Conservation (phyloP, 2,329 filamentous ascomycete species). For the Arthroderma uncinatum region DNA sequence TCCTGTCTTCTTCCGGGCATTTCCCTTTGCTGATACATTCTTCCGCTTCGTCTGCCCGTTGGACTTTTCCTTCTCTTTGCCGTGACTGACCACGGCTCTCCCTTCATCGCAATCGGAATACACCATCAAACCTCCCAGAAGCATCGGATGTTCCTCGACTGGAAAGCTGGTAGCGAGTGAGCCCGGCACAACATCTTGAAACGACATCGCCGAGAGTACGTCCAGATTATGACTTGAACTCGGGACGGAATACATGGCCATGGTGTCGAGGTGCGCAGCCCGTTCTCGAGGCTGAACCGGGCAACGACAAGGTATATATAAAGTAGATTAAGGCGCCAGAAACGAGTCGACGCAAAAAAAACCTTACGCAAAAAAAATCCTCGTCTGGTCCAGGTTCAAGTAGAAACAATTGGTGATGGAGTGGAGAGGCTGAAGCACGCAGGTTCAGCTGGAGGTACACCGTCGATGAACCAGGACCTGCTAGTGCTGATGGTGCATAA, state of each 20-base stretch:
- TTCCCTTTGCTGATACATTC: not conserved
- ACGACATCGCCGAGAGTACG: conserved; percentile 8
- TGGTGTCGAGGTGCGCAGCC: not conserved
- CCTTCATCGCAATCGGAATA: not conserved
- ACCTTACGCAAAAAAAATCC: not conserved
- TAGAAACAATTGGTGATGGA: not conserved
- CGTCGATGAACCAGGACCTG: not conserved
- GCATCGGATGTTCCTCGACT: not conserved
- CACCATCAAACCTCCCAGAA: not conserved
- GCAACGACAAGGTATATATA: not conserved
- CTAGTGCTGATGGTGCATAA: not conserved
- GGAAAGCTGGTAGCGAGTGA: not conserved
- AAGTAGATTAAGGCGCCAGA: not conserved
- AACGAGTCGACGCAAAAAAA: not conserved
- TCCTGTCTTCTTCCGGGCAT: not conserved
- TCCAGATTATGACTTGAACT: conserved; percentile 3
- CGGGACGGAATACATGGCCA: conserved; percentile 1
- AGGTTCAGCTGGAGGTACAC: conserved; percentile 1
- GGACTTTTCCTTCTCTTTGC: not conserved
- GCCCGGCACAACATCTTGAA: not conserved
- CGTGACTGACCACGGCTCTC: not conserved
- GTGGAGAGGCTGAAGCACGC: conserved; percentile 2
- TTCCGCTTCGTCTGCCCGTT: not conserved
- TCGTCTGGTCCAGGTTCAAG: not conserved
- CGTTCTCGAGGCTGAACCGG: not conserved